These are phyloP conservation scores for Stephania japonica DNA, from an alignment of 164 flowering plant genomes.

Conservation along the genomic window DNA sequence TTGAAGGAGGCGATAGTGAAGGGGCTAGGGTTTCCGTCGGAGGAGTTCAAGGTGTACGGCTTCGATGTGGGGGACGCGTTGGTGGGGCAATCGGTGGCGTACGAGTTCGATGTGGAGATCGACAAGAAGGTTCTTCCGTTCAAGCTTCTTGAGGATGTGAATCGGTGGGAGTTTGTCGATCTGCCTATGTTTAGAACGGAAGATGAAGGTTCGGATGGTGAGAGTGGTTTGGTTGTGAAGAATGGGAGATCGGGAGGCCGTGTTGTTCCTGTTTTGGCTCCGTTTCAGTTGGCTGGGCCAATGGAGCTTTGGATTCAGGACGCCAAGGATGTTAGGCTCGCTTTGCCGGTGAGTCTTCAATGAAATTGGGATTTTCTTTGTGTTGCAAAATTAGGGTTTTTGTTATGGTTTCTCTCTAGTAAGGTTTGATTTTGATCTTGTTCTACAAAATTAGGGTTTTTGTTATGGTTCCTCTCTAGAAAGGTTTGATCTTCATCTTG, in stretches of 20 bases:
- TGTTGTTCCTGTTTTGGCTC: conserved; percentile 52
- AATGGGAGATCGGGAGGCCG: conserved; percentile 15
- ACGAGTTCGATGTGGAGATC: conserved; percentile 80
- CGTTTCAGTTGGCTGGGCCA: conserved; percentile 93
- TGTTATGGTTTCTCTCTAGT: background rate
- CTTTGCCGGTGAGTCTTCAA: conserved; percentile 56
- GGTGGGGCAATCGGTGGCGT: conserved; percentile 77
- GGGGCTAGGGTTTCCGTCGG: conserved; percentile 69
- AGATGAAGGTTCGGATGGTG: conserved; percentile 22
- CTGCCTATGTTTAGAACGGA: conserved; percentile 62
- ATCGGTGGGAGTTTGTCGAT: conserved; percentile 81
- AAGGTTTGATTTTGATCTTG: no score
- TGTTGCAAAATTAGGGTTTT: background rate
- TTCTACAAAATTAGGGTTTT: no score
- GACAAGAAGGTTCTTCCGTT: conserved; percentile 70
- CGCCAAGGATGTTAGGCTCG: conserved; percentile 73
- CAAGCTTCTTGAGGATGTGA: conserved; percentile 83
- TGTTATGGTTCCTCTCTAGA: no score
- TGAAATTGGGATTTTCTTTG: background rate
- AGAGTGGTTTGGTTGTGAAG: conserved; percentile 39
- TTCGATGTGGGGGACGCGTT: conserved; percentile 71
- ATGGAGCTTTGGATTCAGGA: conserved; percentile 99
- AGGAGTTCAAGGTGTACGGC: conserved; percentile 72
- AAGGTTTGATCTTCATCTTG: no score
- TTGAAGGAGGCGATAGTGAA: conserved; percentile 79